Evolutionary conservation across 1,139 yeast species (phyloP).

Genomic region (Pichia sp.): DNA sequence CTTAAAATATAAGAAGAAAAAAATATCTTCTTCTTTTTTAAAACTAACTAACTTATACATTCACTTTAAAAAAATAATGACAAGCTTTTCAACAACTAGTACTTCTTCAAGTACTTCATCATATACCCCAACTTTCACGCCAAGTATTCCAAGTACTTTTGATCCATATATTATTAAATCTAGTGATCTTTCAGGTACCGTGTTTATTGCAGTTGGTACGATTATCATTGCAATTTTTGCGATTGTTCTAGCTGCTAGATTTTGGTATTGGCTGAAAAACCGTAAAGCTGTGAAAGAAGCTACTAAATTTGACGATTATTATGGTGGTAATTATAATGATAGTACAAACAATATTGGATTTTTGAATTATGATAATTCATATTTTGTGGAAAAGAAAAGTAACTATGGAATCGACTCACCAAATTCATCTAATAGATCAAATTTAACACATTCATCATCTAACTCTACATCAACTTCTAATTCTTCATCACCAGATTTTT

Average conservation of each 20-base stretch:
- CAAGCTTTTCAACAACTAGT: not conserved
- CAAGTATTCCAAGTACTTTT: constrained; percentile 17
- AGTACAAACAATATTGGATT: not conserved
- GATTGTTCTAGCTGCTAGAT: constrained; percentile 26
- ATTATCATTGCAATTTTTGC: constrained; percentile 31
- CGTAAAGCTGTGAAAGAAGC: constrained; percentile 38
- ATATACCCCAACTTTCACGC: constrained; percentile 16
- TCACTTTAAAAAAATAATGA: no score
- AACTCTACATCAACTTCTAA: constrained; percentile 5
- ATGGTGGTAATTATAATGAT: constrained; percentile 1
- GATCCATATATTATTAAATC: constrained; percentile 34
- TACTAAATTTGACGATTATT: constrained; percentile 16
- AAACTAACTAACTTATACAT: no score
- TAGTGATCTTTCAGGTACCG: constrained; percentile 33
- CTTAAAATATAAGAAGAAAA: no score
- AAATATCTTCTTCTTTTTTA: no score
- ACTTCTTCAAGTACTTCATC: constrained; percentile 12
- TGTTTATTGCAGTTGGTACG: constrained; percentile 42
- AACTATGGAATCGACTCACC: constrained; percentile 3
- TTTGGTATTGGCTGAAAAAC: constrained; percentile 28
- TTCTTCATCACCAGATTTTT: not conserved
- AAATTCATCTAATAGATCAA: constrained; percentile 1
- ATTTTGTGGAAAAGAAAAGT: constrained; percentile 22
- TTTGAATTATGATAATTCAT: constrained; percentile 31
- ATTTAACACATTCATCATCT: constrained; percentile 8